A percentile compares a stretch with the other conserved stretches of the same genome.
These are phyloP conservation scores for Lipomyces mesembrius DNA, from an alignment of 805 yeast species.

Conservation along the genomic window DNA sequence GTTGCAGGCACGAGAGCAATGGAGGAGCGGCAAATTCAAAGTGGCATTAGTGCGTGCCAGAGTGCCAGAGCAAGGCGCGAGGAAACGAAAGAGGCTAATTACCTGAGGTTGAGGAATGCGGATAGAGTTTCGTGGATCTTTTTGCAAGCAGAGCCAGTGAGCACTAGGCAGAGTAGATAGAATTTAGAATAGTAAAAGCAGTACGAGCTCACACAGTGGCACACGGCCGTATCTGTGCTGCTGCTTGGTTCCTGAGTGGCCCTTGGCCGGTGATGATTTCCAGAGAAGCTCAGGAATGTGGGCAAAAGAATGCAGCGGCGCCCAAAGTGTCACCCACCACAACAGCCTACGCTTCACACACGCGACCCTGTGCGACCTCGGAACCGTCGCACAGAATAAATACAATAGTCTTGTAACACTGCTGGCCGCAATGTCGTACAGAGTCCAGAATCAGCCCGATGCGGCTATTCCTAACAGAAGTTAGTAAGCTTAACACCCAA, in stretches of 20 bases:
- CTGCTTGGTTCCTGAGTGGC: background rate
- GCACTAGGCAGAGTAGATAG: background rate
- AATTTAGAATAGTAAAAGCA: background rate
- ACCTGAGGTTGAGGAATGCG: background rate
- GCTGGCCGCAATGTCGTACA: background rate
- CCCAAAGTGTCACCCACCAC: background rate
- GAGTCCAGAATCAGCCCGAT: background rate
- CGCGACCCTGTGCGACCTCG: background rate
- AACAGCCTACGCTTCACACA: background rate
- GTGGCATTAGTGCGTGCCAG: constrained; percentile 1
- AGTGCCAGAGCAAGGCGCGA: constrained; percentile 6
- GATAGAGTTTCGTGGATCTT: background rate
- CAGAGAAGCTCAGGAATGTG: constrained; percentile 1
- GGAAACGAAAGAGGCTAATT: constrained; percentile 3
- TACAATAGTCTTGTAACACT: background rate
- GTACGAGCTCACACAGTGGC: background rate
- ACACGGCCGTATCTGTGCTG: constrained; percentile 2
- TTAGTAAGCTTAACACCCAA: background rate
- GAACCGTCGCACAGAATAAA: too few relatives aligned
- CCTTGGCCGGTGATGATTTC: background rate
- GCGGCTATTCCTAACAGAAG: background rate
- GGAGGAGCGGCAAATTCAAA: background rate
- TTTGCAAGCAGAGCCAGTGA: background rate
- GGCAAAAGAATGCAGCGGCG: background rate
- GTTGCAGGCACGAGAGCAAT: background rate